Base-by-base conservation (phyloP, 495 filamentous ascomycete species). In the Hyaloscypha bicolor region DNA sequence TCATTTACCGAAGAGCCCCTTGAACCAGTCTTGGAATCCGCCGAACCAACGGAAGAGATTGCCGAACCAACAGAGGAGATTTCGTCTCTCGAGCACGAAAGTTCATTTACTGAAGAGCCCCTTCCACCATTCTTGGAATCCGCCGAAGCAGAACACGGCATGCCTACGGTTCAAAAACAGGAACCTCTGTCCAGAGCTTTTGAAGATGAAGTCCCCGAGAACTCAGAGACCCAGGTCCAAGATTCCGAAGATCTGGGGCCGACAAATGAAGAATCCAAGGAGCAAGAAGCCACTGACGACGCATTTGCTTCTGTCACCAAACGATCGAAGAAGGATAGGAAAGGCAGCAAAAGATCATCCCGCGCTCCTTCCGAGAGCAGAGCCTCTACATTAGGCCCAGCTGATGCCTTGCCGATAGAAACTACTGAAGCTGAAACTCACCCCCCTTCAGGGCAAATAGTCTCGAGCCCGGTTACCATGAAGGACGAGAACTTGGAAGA, bases 241-340 rank as follows among this genome's bases (percentile, higher is more conserved):
- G 48, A 61, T 19, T 29, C 35, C 37, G 39, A 33, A 22, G 12
- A 31, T 33, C n/a, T 37, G 16, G 64, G 29, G 3, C 12, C 29
- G 31, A 12, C n/a, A 2, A 21, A 56, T 55, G 19, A 53, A 58
- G 62, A 68, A 45, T 57, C 30, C 16, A 56, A 33, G 65, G 48
- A 58, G 35, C 56, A 30, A 62, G 33, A 56, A 66, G 39, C 45
- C 25, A 22, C 65, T 35, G 61, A 71, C 60, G 69, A 67, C 48
- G 55, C 73, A 1, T 67, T 66, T 55, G 68, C 51, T 45, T 62
- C 64, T 64, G 45, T 64, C 45, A 58, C 66, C 16, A 71, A 73
- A 61, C 71, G 66, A 55, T 71, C 72, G 22, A 74, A 74, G 58
- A 74, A 74, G 52, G 72, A 71, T 45, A 74, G 69, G 63, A 74